Percentiles rank a stretch among this genome's conserved stretches.
These are phyloP conservation scores for Petunia secreta DNA, from an alignment of 257 asterid genomes.

Conservation along the genomic window DNA sequence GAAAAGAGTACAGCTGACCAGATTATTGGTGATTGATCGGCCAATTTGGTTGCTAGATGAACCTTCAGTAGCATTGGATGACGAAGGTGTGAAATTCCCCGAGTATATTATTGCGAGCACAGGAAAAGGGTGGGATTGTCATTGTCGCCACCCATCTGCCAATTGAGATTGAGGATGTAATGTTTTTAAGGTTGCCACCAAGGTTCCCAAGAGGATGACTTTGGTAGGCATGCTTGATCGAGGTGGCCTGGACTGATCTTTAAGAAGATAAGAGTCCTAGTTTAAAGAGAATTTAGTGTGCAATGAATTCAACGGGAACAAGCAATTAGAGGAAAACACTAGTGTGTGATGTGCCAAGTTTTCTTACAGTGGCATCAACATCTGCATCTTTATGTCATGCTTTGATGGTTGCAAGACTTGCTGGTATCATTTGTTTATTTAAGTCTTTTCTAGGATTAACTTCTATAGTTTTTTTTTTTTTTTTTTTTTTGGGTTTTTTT, in stretches of 20 bases:
- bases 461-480: background rate
- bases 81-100: constrained; percentile 69
- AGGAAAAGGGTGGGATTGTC: constrained; percentile 77
- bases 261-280: background rate
- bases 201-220: constrained; percentile 66
- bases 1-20: constrained; percentile 78
- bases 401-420: constrained; percentile 2
- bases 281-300: background rate
- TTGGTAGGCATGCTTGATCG: constrained; percentile 69
- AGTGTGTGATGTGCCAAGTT: background rate
- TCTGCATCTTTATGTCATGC: background rate
- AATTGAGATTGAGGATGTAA: constrained; percentile 58
- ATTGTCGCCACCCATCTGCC: constrained; percentile 69
- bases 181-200: constrained; percentile 60
- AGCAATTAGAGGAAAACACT: background rate
- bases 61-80: constrained; percentile 87
- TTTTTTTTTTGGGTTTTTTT: no score
- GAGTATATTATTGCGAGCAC: constrained; percentile 71
- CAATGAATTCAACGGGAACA: background rate
- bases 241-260: constrained; percentile 44
- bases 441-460: background rate
- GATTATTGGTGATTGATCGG: constrained; percentile 79
- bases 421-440: background rate
- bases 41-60: constrained; percentile 94
- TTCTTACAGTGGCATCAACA: background rate